Percentiles rank a stretch among this genome's conserved stretches.
phyloP scores from a whole-genome alignment of 495 filamentous ascomycete species.

The Xylaria curta region DNA sequence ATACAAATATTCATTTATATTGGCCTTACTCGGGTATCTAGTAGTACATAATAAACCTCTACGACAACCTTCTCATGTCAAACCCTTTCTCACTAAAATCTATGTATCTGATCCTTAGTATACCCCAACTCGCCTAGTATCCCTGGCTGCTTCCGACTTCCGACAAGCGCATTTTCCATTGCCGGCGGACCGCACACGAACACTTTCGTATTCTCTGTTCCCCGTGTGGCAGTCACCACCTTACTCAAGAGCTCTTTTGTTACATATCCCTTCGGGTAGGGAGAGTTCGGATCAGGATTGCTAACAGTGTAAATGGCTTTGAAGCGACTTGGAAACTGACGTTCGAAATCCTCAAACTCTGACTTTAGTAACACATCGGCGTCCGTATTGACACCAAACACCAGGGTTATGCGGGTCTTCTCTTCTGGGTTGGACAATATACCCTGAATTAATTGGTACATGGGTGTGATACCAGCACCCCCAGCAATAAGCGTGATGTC shows the following conservation, averaged over 20 bases:
- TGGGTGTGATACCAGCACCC: conserved; percentile 69
- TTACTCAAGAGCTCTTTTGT: conserved; percentile 61
- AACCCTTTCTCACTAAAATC: conserved; percentile 47
- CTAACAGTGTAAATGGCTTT: conserved; percentile 65
- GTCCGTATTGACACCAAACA: conserved; percentile 71
- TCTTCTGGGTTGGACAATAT: conserved; percentile 68
- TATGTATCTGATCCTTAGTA: conserved; percentile 59
- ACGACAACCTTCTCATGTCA: background rate
- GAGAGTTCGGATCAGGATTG: conserved; percentile 48
- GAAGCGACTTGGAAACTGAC: conserved; percentile 63
- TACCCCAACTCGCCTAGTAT: conserved; percentile 61
- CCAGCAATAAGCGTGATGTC: conserved; percentile 67
- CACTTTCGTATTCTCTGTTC: conserved; percentile 58
- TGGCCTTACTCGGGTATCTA: conserved; percentile 5
- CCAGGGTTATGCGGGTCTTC: conserved; percentile 65
- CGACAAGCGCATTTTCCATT: conserved; percentile 65
- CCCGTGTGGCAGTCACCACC: conserved; percentile 45
- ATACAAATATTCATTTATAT: background rate
- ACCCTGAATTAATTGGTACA: conserved; percentile 65
- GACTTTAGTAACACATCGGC: conserved; percentile 63
- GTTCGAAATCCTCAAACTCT: conserved; percentile 61
- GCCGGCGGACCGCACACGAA: conserved; percentile 71
- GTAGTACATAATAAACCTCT: background rate
- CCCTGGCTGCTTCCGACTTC: conserved; percentile 45
- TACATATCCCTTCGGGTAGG: conserved; percentile 61